Evolutionary conservation across 441 rosid genomes (phyloP), one percentile per base, ranked within the genome.

Genomic region (Croton laevigatus): DNA sequence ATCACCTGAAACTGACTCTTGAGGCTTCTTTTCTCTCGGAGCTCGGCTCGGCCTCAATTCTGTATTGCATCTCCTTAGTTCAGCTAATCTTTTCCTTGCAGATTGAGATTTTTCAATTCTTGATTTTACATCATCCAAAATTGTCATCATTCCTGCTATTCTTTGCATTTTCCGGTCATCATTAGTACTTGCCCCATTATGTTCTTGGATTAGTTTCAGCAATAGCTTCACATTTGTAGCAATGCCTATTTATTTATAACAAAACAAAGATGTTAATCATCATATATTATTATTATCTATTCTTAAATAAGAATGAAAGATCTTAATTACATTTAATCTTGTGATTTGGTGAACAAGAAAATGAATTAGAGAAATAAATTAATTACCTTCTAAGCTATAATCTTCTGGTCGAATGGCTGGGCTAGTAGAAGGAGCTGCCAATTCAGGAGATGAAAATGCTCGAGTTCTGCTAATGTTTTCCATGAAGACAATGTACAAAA

Each of bases 11-110:
- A 45, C n/a, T 4, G 54, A 49, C 20, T 64, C 84, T 9, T 70
- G 78, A 3, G 74, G 72, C 59, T 70, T 83, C 72, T 73, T 83
- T n/a, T 79, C 90, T 38, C 70, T 69, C 0, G 81, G 78, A 0
- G 61, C 71, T 49, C 17, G 76, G 3, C 57, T 76, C 0, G 86
- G 87, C 78, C 80, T 78, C 51, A 89, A 88, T 37, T 93, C 98
- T 2, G 97, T 84, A 80, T 81, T 69, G 84, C 98, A 89, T 38
- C 92, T 61, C 75, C 98, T 48, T n/a, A 90, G 89, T 86, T 93
- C 89, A 2, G 86, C 86, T 60, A 59, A 14, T 61, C 76, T 81
- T 72, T 72, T 87, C 60, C 51, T 73, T 3, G 70, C 55, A 12
- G 85, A 38, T 27, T 85, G 88, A 60, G 88, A 84, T 66, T 86